Evolutionary conservation across 2,329 filamentous ascomycete genomes (phyloP).

Genomic region (Helotiales sp.): DNA sequence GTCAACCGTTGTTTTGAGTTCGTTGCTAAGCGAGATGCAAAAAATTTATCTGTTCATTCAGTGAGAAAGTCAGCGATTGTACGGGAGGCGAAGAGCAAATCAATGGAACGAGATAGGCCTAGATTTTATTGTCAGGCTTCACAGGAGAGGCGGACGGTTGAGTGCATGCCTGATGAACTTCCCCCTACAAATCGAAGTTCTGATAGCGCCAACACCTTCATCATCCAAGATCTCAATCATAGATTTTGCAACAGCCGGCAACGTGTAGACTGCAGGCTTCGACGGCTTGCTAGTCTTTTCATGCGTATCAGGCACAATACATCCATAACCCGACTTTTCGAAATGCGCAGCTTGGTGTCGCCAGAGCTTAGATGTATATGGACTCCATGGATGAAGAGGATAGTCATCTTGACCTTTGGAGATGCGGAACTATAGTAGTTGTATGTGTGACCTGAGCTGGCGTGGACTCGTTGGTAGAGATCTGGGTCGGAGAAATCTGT

Average conservation of each 20-base stretch:
- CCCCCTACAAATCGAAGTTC: too few species aligned
- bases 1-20: too few species aligned
- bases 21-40: too few species aligned
- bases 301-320: neutral
- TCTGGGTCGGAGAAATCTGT: neutral
- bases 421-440: neutral
- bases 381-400: conserved; percentile 2
- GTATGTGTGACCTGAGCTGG: neutral
- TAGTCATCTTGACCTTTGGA: neutral
- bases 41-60: too few species aligned
- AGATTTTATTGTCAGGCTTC: too few species aligned
- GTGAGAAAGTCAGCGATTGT: too few species aligned
- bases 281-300: neutral
- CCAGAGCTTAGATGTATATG: conserved; percentile 2
- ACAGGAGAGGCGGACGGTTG: too few species aligned
- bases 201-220: neutral
- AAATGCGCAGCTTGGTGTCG: neutral
- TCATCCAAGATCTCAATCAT: neutral
- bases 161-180: neutral
- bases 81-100: too few species aligned
- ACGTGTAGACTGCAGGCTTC: neutral
- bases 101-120: too few species aligned
- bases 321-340: neutral
- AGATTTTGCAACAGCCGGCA: neutral
- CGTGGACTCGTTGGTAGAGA: neutral